Conservation (phyloP, 169 alveolate species). For the Eimeria falciformis region DNA sequence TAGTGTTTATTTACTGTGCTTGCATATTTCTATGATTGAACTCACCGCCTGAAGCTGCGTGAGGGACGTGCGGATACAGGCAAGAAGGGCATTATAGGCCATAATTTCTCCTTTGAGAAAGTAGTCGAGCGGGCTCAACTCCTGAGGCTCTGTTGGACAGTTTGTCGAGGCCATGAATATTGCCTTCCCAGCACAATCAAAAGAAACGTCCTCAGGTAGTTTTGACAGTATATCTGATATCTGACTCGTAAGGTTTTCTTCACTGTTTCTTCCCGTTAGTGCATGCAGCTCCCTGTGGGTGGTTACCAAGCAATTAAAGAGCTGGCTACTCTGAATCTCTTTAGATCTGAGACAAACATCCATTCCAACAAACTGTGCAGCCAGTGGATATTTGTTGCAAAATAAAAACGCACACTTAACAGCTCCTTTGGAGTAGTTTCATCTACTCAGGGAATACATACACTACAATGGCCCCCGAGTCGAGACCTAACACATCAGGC, state of each 20-base stretch:
- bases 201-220: constrained; percentile 46
- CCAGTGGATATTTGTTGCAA: background rate
- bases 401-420: background rate
- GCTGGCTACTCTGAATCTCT: constrained; percentile 37
- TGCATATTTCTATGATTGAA: background rate
- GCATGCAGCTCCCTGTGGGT: constrained; percentile 18
- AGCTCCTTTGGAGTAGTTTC: background rate
- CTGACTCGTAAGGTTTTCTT: background rate
- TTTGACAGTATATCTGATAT: constrained; percentile 37
- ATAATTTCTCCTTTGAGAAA: constrained; percentile 60
- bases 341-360: constrained; percentile 36
- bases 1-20: background rate
- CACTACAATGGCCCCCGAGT: constrained; percentile 47
- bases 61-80: constrained; percentile 37
- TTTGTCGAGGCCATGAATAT: constrained; percentile 10
- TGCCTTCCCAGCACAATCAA: background rate
- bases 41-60: constrained; percentile 68
- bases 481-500: constrained; percentile 41
- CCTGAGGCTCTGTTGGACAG: constrained; percentile 25
- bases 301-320: constrained; percentile 2
- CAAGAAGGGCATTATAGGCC: constrained; percentile 57
- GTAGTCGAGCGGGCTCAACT: constrained; percentile 44
- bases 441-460: background rate
- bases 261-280: constrained; percentile 23
- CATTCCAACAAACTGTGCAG: background rate